Percentiles rank a stretch among this genome's conserved stretches.
These are phyloP conservation scores for Mucor piriformis DNA, from an alignment of 371 early-diverging fungal species.

Conservation along the genomic window DNA sequence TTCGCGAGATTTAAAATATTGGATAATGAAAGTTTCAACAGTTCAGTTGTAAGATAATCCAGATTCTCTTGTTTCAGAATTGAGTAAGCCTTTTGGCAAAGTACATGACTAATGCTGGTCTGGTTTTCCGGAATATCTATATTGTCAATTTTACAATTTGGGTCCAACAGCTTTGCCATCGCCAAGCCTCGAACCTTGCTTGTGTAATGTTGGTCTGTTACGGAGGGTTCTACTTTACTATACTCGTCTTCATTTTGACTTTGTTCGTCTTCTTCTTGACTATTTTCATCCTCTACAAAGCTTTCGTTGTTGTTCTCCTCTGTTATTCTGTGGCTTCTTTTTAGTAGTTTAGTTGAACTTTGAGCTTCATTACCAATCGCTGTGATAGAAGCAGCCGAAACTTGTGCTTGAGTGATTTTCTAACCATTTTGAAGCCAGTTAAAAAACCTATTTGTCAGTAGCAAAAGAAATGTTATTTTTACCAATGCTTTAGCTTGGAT, in stretches of 20 bases:
- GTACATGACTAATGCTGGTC: conserved; percentile 16
- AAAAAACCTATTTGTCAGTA: conserved; percentile 13
- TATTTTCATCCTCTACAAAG: conserved; percentile 15
- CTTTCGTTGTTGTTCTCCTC: conserved; percentile 12
- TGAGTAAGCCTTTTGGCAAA: conserved; percentile 18
- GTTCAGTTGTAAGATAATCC: conserved; percentile 13
- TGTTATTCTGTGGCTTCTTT: conserved; percentile 1
- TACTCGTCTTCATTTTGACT: conserved; percentile 16
- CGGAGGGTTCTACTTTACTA: too few relatives aligned
- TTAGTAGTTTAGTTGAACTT: conserved; percentile 5
- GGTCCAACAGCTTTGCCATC: conserved; percentile 15
- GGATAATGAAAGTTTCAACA: conserved; percentile 23
- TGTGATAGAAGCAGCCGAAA: conserved; percentile 14
- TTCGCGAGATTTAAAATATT: conserved; percentile 22
- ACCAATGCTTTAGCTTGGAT: not conserved
- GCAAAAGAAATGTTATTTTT: not conserved
- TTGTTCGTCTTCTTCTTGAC: conserved; percentile 8
- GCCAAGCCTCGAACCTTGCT: conserved; percentile 17
- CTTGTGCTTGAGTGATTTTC: conserved; percentile 16
- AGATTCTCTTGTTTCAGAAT: conserved; percentile 16
- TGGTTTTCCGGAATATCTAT: conserved; percentile 8
- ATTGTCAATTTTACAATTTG: conserved; percentile 15
- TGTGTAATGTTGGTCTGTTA: conserved; percentile 7
- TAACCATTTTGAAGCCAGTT: conserved; percentile 13
- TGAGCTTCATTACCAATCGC: conserved; percentile 11